Percentiles rank a stretch among this genome's conserved stretches.
These are phyloP conservation scores for Striga asiatica DNA, from an alignment of 257 asterid species.

Conservation along the genomic window DNA sequence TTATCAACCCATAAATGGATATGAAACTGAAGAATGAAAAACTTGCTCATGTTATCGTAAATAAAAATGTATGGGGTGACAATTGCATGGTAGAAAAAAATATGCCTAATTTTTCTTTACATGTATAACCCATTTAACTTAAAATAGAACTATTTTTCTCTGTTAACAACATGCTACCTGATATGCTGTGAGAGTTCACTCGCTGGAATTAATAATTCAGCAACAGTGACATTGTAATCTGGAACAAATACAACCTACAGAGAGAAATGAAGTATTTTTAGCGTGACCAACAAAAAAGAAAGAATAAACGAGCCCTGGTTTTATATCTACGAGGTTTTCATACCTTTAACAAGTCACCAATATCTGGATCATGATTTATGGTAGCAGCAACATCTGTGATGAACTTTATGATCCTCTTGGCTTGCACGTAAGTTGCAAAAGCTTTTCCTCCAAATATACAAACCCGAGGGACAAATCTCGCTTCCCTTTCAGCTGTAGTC, in stretches of 20 bases:
- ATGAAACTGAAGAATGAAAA: too few species aligned
- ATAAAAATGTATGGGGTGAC: background rate
- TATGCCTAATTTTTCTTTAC: background rate
- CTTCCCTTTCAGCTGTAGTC: slow-evolving; percentile 42
- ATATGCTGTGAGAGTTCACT: slow-evolving; percentile 82
- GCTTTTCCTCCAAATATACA: slow-evolving; percentile 70
- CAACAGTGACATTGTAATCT: slow-evolving; percentile 78
- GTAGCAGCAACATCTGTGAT: slow-evolving; percentile 58
- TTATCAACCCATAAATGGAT: too few species aligned
- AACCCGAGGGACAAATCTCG: slow-evolving; percentile 49
- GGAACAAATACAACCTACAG: slow-evolving; percentile 68
- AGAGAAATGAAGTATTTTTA: background rate
- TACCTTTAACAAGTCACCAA: slow-evolving; percentile 58
- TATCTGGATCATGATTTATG: slow-evolving; percentile 51
- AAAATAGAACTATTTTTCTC: background rate
- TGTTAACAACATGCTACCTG: slow-evolving; percentile 50
- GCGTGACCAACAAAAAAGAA: background rate
- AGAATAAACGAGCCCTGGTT: background rate
- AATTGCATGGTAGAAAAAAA: background rate
- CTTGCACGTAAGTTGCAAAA: slow-evolving; percentile 50
- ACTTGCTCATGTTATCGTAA: background rate
- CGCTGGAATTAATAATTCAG: slow-evolving; percentile 72
- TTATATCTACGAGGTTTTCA: background rate
- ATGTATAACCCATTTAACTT: background rate
- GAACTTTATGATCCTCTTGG: slow-evolving; percentile 56